Percentiles rank a stretch among this genome's conserved stretches.
These are phyloP conservation scores for Fomitopsis serialis DNA, from an alignment of 768 basidiomycete genomes.

Conservation along the genomic window DNA sequence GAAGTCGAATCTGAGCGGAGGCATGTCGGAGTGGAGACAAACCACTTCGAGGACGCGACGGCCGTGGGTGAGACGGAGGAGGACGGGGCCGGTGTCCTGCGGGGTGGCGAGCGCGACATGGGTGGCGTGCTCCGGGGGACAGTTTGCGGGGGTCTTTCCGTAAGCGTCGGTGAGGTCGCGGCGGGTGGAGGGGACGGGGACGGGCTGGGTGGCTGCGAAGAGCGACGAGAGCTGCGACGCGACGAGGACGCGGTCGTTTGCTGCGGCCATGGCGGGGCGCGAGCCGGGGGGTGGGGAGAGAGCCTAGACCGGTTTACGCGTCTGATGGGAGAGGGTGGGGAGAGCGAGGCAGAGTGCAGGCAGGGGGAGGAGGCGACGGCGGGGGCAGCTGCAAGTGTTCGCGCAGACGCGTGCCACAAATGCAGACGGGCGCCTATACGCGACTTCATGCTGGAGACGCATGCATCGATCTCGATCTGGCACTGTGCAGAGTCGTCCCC, in stretches of 20 bases:
- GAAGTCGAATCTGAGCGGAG: slow-evolving; percentile 74
- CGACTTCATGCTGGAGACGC: too few species aligned
- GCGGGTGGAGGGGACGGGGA: slow-evolving; percentile 54
- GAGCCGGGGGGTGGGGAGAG: neutral
- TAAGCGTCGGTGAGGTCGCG: slow-evolving; percentile 41
- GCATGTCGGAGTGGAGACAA: slow-evolving; percentile 60
- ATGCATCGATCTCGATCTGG: too few species aligned
- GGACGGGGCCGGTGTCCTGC: slow-evolving; percentile 54
- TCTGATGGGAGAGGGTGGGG: too few species aligned
- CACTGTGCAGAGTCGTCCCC: too few species aligned
- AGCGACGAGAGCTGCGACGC: slow-evolving; percentile 48
- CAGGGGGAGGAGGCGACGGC: neutral
- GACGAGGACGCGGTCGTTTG: slow-evolving; percentile 22
- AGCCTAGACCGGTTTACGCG: neutral
- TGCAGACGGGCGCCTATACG: too few species aligned
- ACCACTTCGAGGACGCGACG: slow-evolving; percentile 71
- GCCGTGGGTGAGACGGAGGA: slow-evolving; percentile 70
- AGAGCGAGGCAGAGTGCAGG: neutral
- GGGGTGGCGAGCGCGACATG: slow-evolving; percentile 55
- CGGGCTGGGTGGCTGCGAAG: slow-evolving; percentile 44
- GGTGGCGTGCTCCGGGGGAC: slow-evolving; percentile 69
- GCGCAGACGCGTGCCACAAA: too few species aligned
- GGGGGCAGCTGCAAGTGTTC: neutral
- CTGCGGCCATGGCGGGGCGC: neutral
- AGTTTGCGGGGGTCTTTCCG: slow-evolving; percentile 31